Base-by-base conservation (phyloP, 345 rosid species). In the Salix purpurea region DNA sequence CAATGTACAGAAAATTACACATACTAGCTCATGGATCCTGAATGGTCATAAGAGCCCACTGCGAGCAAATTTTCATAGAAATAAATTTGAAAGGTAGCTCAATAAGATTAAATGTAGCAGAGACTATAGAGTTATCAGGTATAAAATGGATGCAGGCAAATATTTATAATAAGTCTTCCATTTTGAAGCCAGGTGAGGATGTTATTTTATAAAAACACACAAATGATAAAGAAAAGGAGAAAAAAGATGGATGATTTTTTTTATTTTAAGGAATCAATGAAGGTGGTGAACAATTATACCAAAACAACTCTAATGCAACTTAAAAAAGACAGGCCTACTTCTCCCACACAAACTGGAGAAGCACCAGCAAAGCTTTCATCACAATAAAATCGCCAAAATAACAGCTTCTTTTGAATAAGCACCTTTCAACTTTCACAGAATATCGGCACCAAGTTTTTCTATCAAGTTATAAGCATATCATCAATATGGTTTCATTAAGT, bases 1-100 rank as follows among this genome's bases (percentile, higher is more conserved):
- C 97, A 82, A 86, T 75, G 76, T 89, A 93, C 77, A 88, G 85
- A 83, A 91, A 79, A 84, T 93, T 88, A 74, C 90, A 91, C 85
- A 93, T 81, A 88, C 89, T 86, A 60, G 73, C 75, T 15, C 60
- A 81, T 46, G 96, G 97, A 79, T 93, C 88, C 68, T 89, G 79
- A 50, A 77, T 73, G 65, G 97, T 91, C 96, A 91, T 91, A 76
- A 90, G 84, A 64, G 91, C 87, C 97, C 96, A 90, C 96, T 91
- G 90, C 83, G 84, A 70, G 58, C 74, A 81, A 77, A 81, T 28
- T 70, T 74, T 80, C 69, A 70, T 61, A 78, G 67, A 74, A 65
- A 67, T 69, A 77, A 32, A 67, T 69, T 73, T 72, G 67, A 62
- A 52, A 69, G 46, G n/a, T 74, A 64, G 73, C 77, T 72, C n/a